These are phyloP conservation scores for Ophiorrhiza pumila DNA, from an alignment of 257 asterid genomes.

Conservation along the genomic window DNA sequence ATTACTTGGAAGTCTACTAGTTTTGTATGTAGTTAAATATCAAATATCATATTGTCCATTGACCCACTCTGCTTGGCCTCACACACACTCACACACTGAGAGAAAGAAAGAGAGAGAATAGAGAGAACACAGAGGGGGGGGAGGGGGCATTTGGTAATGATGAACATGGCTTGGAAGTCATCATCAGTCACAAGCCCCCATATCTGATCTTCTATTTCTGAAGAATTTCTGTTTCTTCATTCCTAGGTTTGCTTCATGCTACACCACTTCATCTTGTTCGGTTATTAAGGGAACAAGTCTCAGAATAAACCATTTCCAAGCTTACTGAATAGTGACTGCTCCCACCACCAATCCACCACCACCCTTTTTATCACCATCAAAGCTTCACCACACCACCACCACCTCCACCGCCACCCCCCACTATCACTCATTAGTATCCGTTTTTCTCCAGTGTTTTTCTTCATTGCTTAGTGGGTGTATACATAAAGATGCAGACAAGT, in stretches of 20 bases:
- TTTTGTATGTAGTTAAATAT: constrained; percentile 16
- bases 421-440: too few species aligned
- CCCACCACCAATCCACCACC: constrained; percentile 16
- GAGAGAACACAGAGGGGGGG: too few species aligned
- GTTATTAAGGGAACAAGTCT: constrained; percentile 35
- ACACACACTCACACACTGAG: constrained; percentile 35
- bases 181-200: constrained; percentile 37
- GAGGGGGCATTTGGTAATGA: constrained; percentile 24
- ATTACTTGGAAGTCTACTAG: constrained; percentile 33
- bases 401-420: too few species aligned
- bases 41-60: constrained; percentile 38
- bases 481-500: constrained; percentile 20
- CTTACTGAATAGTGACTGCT: constrained; percentile 6
- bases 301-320: constrained; percentile 15
- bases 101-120: constrained; percentile 19
- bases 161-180: constrained; percentile 53
- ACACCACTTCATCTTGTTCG: constrained; percentile 33
- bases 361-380: not conserved
- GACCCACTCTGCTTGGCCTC: constrained; percentile 39
- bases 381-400: constrained; percentile 4
- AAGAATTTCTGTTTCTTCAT: constrained; percentile 22
- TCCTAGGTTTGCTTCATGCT: constrained; percentile 46
- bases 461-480: not conserved
- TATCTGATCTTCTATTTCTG: constrained; percentile 24
- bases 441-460: constrained; percentile 1